A percentile compares a stretch with the other conserved stretches of the same genome.
These are phyloP conservation scores for Gremmenia infestans DNA, from an alignment of 2,329 filamentous ascomycete species.

Conservation along the genomic window DNA sequence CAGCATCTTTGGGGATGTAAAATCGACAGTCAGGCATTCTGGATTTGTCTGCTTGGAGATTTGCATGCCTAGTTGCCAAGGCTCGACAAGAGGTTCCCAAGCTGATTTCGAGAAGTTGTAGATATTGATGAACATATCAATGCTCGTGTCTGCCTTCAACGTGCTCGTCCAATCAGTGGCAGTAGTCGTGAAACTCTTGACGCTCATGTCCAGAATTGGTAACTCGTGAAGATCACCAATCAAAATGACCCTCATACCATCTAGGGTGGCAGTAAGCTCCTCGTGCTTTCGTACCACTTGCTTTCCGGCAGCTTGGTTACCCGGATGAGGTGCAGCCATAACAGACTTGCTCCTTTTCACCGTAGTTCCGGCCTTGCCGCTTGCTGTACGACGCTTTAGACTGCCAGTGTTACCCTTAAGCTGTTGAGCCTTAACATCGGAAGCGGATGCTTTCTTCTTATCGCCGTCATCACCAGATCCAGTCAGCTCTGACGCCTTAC, in stretches of 20 bases:
- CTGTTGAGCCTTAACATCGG: slow-evolving; percentile 53
- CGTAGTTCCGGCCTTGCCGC: slow-evolving; percentile 51
- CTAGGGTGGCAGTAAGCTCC: slow-evolving; percentile 78
- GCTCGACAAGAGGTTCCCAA: slow-evolving; percentile 94
- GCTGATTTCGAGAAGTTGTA: slow-evolving; percentile 99
- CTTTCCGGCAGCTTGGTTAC: slow-evolving; percentile 38
- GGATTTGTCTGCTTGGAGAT: slow-evolving; percentile 73
- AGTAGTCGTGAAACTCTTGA: slow-evolving; percentile 81
- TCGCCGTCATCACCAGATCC: slow-evolving; percentile 51
- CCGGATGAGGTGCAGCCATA: slow-evolving; percentile 27
- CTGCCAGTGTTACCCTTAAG: slow-evolving; percentile 33
- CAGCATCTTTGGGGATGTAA: slow-evolving; percentile 84
- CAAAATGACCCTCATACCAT: slow-evolving; percentile 85
- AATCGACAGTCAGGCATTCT: slow-evolving; percentile 74
- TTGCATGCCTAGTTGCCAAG: slow-evolving; percentile 91
- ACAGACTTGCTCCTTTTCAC: slow-evolving; percentile 39
- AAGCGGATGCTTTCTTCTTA: slow-evolving; percentile 32
- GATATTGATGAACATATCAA: slow-evolving; percentile 92
- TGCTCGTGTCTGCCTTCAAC: slow-evolving; percentile 80
- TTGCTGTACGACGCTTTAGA: slow-evolving; percentile 52
- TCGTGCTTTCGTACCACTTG: slow-evolving; percentile 53
- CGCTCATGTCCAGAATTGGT: slow-evolving; percentile 86
- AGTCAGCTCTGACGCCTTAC: slow-evolving; percentile 84
- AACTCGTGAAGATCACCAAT: slow-evolving; percentile 96
- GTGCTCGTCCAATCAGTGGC: slow-evolving; percentile 89